A percentile compares a stretch with the other conserved stretches of the same genome.
phyloP scores from a whole-genome alignment of 2,329 filamentous ascomycete species.

The Penicillium sp. region DNA sequence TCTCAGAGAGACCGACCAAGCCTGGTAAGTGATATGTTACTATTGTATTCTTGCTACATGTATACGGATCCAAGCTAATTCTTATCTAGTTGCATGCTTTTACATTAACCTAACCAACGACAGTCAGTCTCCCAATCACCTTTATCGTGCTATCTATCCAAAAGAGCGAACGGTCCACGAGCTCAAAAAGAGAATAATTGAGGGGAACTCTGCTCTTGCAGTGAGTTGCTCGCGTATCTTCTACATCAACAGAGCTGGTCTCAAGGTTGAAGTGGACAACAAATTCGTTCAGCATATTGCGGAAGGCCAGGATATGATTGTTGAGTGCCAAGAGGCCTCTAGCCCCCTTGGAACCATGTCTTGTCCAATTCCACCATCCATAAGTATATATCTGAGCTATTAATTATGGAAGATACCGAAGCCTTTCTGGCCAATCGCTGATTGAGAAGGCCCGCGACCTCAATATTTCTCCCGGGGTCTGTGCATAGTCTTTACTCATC shows the following conservation, averaged over 20 bases:
- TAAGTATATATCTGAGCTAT: too few species aligned
- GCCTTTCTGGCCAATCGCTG: too few species aligned
- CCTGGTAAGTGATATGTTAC: background rate
- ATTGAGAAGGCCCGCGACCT: too few species aligned
- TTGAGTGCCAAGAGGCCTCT: background rate
- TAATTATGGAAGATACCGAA: too few species aligned
- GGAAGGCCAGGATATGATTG: background rate
- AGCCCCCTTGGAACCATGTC: too few species aligned
- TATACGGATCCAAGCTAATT: too few species aligned
- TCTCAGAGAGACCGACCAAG: background rate
- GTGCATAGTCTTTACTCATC: too few species aligned
- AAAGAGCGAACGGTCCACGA: background rate
- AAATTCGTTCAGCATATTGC: background rate
- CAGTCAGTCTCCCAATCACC: background rate
- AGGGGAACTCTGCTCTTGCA: background rate
- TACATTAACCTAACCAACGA: background rate
- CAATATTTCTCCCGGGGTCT: too few species aligned
- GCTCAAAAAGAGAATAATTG: background rate
- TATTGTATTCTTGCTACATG: too few species aligned
- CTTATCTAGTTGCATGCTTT: background rate
- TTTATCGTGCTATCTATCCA: background rate
- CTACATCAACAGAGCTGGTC: background rate
- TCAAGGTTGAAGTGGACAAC: background rate
- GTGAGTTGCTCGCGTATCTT: background rate
- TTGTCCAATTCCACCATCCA: too few species aligned